Percentiles rank a stretch among this genome's conserved stretches.
Conservation (phyloP, 768 basidiomycete species). For the Boletus reticuloceps region DNA sequence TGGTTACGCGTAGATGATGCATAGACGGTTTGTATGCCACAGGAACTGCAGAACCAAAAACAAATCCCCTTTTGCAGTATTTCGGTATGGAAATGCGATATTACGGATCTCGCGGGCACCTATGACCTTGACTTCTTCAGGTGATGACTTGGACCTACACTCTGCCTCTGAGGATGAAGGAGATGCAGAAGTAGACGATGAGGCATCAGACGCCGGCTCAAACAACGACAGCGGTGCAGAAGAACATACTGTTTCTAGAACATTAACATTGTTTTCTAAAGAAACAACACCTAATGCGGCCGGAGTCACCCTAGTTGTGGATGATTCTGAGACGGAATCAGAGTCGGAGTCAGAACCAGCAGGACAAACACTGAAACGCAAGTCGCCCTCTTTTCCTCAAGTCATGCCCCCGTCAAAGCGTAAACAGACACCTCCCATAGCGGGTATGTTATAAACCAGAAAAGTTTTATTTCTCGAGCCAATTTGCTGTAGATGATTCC, state of each 20-base stretch:
- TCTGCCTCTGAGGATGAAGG: constrained; percentile 48
- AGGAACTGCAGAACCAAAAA: constrained; percentile 10
- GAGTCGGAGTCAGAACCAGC: constrained; percentile 26
- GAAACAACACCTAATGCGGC: not conserved
- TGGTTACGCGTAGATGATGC: not conserved
- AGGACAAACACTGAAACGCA: constrained; percentile 20
- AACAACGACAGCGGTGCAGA: constrained; percentile 26
- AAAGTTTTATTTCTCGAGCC: not conserved
- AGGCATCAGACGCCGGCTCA: constrained; percentile 15
- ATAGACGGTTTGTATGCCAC: not conserved
- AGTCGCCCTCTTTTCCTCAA: constrained; percentile 17
- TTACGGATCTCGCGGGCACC: not conserved
- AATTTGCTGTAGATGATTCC: constrained; percentile 33
- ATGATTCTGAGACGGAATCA: constrained; percentile 34
- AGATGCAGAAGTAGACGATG: constrained; percentile 17
- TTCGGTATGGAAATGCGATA: constrained; percentile 38
- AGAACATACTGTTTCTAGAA: constrained; percentile 23
- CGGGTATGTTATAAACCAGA: constrained; percentile 14
- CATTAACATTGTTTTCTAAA: constrained; percentile 12
- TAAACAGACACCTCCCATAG: constrained; percentile 4
- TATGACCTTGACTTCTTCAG: constrained; percentile 21
- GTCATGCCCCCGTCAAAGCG: constrained; percentile 16
- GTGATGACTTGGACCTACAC: constrained; percentile 44
- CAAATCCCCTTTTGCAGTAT: constrained; percentile 47
- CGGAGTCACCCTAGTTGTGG: not conserved